Conservation (phyloP, 116 monocot genomes). For the Phalaenopsis hybrid region DNA sequence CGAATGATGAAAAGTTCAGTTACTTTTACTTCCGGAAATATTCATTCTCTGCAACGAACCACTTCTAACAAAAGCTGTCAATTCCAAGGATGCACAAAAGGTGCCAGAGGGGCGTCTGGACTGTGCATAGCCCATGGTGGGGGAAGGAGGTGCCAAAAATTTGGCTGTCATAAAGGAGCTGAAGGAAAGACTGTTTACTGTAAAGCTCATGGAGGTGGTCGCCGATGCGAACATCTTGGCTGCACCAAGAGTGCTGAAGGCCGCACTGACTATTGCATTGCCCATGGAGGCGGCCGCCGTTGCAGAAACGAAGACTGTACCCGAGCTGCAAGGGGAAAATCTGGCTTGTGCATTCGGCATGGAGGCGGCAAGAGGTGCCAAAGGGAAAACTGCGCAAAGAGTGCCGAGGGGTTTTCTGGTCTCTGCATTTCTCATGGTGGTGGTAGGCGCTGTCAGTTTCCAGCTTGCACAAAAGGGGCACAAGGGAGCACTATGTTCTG, state of each 20-base stretch:
- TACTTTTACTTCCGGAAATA: slow-evolving; percentile 51
- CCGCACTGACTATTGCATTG: slow-evolving; percentile 70
- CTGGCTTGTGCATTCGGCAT: slow-evolving; percentile 71
- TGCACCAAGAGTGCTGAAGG: slow-evolving; percentile 84
- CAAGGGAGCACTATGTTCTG: slow-evolving; percentile 86
- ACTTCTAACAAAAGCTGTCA: slow-evolving; percentile 42
- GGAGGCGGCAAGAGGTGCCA: slow-evolving; percentile 77
- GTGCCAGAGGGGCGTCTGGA: slow-evolving; percentile 75
- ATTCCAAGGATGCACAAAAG: slow-evolving; percentile 65
- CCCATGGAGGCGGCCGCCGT: slow-evolving; percentile 80
- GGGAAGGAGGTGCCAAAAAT: slow-evolving; percentile 54
- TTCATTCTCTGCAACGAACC: slow-evolving; percentile 29
- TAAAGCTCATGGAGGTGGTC: slow-evolving; percentile 78
- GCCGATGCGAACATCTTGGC: slow-evolving; percentile 54
- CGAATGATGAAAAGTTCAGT: slow-evolving; percentile 25
- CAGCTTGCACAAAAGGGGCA: slow-evolving; percentile 64
- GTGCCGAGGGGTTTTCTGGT: slow-evolving; percentile 67
- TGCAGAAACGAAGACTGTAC: slow-evolving; percentile 49
- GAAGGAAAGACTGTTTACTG: slow-evolving; percentile 74
- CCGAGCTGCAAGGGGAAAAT: slow-evolving; percentile 61
- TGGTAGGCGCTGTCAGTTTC: slow-evolving; percentile 51
- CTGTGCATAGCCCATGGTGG: slow-evolving; percentile 76
- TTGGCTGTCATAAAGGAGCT: slow-evolving; percentile 74
- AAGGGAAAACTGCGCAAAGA: slow-evolving; percentile 50
- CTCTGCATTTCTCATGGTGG: slow-evolving; percentile 78